Conservation (phyloP, 2,329 filamentous ascomycete species). For the Coniochaeta sp. region DNA sequence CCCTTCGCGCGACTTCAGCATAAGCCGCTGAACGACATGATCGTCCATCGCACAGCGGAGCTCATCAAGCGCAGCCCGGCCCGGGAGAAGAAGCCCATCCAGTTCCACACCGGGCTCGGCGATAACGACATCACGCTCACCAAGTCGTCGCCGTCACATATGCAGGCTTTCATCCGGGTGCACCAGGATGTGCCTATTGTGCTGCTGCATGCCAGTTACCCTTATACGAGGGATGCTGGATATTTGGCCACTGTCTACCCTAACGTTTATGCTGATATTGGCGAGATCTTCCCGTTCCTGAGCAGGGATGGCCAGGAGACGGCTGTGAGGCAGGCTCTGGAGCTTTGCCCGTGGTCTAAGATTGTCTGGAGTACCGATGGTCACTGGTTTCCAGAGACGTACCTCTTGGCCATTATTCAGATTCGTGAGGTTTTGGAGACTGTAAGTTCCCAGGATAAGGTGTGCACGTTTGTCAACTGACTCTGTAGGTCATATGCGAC, state of each 20-base stretch:
- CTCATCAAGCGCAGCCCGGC: constrained; percentile 41
- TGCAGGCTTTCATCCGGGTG: constrained; percentile 65
- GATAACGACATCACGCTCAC: constrained; percentile 70
- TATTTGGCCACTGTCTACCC: constrained; percentile 71
- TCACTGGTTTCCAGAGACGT: constrained; percentile 74
- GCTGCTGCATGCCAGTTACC: constrained; percentile 74
- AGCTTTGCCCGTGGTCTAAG: constrained; percentile 68
- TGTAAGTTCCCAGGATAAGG: constrained; percentile 31
- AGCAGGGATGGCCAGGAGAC: constrained; percentile 69
- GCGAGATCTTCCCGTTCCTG: constrained; percentile 73
- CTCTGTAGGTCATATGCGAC: constrained; percentile 52
- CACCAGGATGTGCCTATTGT: constrained; percentile 69
- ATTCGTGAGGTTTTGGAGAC: constrained; percentile 63
- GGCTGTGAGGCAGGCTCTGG: constrained; percentile 64
- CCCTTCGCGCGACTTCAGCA: constrained; percentile 51
- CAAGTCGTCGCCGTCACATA: constrained; percentile 64
- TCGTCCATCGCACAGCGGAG: constrained; percentile 58
- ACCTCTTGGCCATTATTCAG: constrained; percentile 64
- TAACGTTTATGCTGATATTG: constrained; percentile 78
- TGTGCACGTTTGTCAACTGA: neutral
- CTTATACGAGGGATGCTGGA: constrained; percentile 69
- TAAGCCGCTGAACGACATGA: constrained; percentile 59
- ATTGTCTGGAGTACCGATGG: constrained; percentile 76
- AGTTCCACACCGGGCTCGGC: constrained; percentile 78
- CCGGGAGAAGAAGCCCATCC: constrained; percentile 60